A percentile compares a stretch with the other conserved stretches of the same genome.
Evolutionary conservation across 1,139 yeast genomes (phyloP).

Genomic region (Geotrichum reessii): DNA sequence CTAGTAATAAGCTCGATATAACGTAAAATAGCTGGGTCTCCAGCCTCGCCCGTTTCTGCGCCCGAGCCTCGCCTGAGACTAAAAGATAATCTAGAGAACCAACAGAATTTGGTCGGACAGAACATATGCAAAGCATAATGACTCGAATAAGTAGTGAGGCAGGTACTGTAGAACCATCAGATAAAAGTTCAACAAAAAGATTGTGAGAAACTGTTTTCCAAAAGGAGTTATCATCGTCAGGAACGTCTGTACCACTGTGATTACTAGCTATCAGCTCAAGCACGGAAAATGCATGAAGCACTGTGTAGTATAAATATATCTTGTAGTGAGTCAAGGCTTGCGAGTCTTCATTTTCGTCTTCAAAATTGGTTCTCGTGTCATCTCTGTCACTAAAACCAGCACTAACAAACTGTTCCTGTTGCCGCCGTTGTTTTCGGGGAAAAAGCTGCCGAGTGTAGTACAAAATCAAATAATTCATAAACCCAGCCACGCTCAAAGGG

Average conservation of each 20-base stretch:
- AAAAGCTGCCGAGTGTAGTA: background rate
- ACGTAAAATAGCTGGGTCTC: background rate
- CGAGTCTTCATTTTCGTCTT: background rate
- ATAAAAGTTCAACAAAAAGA: background rate
- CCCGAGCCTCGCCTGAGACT: background rate
- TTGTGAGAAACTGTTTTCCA: background rate
- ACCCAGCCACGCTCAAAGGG: background rate
- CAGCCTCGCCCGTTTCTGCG: background rate
- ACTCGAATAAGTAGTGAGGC: background rate
- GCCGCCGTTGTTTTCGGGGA: background rate
- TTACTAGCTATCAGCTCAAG: background rate
- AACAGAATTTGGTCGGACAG: background rate
- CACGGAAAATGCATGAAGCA: background rate
- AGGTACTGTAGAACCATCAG: background rate
- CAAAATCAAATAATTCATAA: background rate
- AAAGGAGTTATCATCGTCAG: background rate
- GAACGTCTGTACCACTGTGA: background rate
- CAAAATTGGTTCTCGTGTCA: background rate
- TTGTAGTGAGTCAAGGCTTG: background rate
- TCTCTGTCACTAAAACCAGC: background rate
- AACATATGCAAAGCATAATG: background rate
- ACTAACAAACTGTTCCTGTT: background rate
- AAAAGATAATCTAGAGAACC: background rate
- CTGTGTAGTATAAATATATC: background rate
- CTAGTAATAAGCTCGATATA: background rate